A percentile compares a stretch with the other conserved stretches of the same genome.
Evolutionary conservation across 2,329 filamentous ascomycete genomes (phyloP).

Genomic region (Penicillium crustosum): DNA sequence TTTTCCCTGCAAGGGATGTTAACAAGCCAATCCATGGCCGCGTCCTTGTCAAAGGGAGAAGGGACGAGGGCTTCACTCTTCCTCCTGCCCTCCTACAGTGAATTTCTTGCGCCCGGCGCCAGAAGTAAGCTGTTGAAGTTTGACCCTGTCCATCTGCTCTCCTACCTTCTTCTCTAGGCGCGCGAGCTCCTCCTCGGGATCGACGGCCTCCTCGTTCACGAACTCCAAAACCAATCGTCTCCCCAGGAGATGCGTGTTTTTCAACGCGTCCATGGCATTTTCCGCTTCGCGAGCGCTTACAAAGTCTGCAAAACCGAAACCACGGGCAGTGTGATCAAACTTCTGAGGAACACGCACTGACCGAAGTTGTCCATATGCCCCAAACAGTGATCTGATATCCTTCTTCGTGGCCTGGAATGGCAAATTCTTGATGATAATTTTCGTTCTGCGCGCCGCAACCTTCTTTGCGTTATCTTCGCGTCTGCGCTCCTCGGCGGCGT

Average conservation of each 20-base stretch:
- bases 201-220: slow-evolving; percentile 81
- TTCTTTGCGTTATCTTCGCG: slow-evolving; percentile 83
- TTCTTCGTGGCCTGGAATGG: slow-evolving; percentile 95
- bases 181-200: slow-evolving; percentile 92
- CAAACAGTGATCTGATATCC: slow-evolving; percentile 81
- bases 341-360: slow-evolving; percentile 94
- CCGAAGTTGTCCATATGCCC: slow-evolving; percentile 86
- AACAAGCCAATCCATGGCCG: slow-evolving; percentile 24
- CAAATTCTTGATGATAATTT: slow-evolving; percentile 97
- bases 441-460: slow-evolving; percentile 71
- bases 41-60: slow-evolving; percentile 36
- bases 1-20: slow-evolving; percentile 38
- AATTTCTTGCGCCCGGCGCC: slow-evolving; percentile 82
- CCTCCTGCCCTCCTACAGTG: slow-evolving; percentile 70
- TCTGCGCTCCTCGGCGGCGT: slow-evolving; percentile 82
- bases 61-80: slow-evolving; percentile 47
- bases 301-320: slow-evolving; percentile 97
- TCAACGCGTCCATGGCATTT: slow-evolving; percentile 86
- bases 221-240: slow-evolving; percentile 88
- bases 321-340: slow-evolving; percentile 82
- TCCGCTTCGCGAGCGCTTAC: slow-evolving; percentile 84
- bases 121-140: slow-evolving; percentile 76
- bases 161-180: slow-evolving; percentile 97
- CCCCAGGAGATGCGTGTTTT: slow-evolving; percentile 89
- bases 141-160: slow-evolving; percentile 85